A percentile compares a stretch with the other conserved stretches of the same genome.
Evolutionary conservation across 305 asterid genomes (phyloP).

Genomic region (Solanum hybrid): DNA sequence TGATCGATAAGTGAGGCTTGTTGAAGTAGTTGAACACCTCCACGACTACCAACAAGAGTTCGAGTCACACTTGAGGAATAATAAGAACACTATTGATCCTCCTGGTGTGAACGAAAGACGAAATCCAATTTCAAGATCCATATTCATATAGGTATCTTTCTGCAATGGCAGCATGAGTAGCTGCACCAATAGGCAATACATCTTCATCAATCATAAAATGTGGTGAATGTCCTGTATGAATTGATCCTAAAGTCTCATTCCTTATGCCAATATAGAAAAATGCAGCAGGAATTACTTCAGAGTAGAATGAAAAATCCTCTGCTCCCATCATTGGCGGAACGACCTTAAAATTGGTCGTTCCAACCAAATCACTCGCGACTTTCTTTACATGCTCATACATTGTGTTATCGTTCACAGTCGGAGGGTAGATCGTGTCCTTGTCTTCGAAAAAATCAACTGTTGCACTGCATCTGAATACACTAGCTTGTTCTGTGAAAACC

Average conservation of each 20-base stretch:
- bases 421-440: constrained; percentile 60
- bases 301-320: constrained; percentile 87
- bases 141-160: constrained; percentile 62
- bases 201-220: constrained; percentile 84
- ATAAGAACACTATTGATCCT: not conserved
- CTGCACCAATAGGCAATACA: constrained; percentile 74
- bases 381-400: constrained; percentile 51
- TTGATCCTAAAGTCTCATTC: constrained; percentile 58
- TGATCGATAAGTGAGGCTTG: not conserved
- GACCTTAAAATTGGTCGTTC: constrained; percentile 30
- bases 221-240: constrained; percentile 65
- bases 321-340: constrained; percentile 78
- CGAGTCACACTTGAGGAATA: not conserved
- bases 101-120: not conserved
- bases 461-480: constrained; percentile 71
- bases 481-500: constrained; percentile 65
- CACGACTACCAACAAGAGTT: not conserved
- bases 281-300: constrained; percentile 65
- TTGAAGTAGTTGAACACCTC: not conserved
- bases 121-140: not conserved
- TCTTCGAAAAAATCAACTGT: constrained; percentile 72
- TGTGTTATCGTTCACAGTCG: constrained; percentile 56
- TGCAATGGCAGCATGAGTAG: constrained; percentile 83
- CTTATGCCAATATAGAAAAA: constrained; percentile 71
- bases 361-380: constrained; percentile 38